Percentiles rank a stretch among this genome's conserved stretches.
Conservation (phyloP, 208 protist species). For the Naegleria fowleri region DNA sequence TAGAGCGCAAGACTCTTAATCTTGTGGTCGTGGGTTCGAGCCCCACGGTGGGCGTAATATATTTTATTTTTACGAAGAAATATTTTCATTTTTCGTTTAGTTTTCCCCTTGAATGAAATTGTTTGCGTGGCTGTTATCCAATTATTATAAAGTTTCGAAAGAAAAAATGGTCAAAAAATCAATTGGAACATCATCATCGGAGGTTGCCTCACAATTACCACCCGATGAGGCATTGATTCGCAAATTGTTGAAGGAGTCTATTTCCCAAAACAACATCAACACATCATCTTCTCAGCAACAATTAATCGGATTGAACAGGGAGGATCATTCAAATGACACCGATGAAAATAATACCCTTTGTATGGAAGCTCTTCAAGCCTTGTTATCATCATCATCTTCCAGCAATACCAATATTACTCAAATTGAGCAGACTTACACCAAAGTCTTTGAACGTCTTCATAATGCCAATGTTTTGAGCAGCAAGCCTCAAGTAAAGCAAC, state of each 20-base stretch:
- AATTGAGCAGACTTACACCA: neutral
- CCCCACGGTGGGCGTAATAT: too few relatives aligned
- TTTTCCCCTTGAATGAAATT: too few relatives aligned
- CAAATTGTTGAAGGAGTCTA: neutral
- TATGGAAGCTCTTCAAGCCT: neutral
- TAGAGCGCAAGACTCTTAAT: too few relatives aligned
- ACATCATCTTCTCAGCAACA: neutral
- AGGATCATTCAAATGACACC: neutral
- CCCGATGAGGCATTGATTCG: neutral
- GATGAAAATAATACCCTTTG: neutral
- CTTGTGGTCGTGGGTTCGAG: too few relatives aligned
- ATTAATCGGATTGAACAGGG: neutral
- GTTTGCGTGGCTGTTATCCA: too few relatives aligned
- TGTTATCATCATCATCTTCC: neutral
- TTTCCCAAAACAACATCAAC: neutral
- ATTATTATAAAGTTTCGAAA: too few relatives aligned
- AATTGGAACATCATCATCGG: neutral
- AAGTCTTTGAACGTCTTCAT: neutral
- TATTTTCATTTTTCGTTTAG: too few relatives aligned
- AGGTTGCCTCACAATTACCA: neutral
- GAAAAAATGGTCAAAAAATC: neutral
- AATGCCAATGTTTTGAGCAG: neutral
- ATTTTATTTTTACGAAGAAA: too few relatives aligned
- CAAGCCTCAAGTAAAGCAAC: neutral
- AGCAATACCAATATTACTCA: neutral